Percentiles rank a stretch among this genome's conserved stretches.
These are phyloP conservation scores for Theobroma cacao DNA, from an alignment of 345 rosid genomes.

Conservation along the genomic window DNA sequence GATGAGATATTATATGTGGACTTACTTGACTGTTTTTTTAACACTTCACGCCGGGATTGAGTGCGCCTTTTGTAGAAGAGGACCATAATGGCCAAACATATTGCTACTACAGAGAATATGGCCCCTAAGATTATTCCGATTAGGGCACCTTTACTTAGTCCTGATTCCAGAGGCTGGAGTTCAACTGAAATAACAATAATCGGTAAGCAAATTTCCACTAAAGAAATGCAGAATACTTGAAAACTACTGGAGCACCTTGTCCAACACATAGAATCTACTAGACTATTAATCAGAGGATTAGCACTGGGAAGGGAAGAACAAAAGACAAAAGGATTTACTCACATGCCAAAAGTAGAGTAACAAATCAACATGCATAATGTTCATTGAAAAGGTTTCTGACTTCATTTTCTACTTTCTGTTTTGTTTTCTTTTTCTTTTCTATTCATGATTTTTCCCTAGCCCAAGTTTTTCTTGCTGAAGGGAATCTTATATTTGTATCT, in stretches of 20 bases:
- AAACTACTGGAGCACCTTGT: background rate
- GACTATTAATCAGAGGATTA: background rate
- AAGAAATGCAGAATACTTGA: background rate
- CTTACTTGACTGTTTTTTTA: slow-evolving; percentile 23
- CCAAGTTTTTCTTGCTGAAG: too few relatives aligned
- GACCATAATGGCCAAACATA: slow-evolving; percentile 13
- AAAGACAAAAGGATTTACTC: background rate
- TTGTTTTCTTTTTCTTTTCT: too few relatives aligned
- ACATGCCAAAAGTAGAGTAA: background rate
- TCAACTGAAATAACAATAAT: slow-evolving; percentile 12
- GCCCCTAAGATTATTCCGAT: slow-evolving; percentile 27
- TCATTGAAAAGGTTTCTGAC: too few relatives aligned
- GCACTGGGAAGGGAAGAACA: background rate
- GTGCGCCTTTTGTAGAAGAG: slow-evolving; percentile 13
- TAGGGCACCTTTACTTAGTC: slow-evolving; percentile 26
- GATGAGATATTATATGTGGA: background rate
- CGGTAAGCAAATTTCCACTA: background rate
- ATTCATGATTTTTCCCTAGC: too few relatives aligned
- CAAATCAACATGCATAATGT: background rate
- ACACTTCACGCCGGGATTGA: background rate
- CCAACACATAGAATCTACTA: background rate
- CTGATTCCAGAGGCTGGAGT: slow-evolving; percentile 11
- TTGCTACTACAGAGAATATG: slow-evolving; percentile 17
- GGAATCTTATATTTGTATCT: too few relatives aligned
- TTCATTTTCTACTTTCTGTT: too few relatives aligned